Evolutionary conservation across 1,284 basidiomycete genomes (phyloP).

Genomic region (Trichosporon asahii): DNA sequence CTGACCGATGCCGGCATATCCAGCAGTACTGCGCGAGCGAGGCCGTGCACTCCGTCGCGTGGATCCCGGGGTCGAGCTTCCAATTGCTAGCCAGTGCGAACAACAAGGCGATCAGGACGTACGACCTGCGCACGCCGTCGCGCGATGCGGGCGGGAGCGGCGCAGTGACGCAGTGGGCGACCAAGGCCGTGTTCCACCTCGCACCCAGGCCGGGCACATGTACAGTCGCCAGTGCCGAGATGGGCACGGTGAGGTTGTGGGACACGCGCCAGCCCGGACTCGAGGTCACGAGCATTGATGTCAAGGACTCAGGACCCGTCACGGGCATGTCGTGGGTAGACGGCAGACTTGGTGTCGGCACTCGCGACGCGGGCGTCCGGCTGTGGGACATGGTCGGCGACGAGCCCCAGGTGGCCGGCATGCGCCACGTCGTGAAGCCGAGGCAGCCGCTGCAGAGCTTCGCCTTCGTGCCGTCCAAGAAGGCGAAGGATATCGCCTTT

Average conservation of each 20-base stretch:
- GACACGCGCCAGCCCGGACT: constrained; percentile 38
- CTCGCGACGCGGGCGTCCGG: constrained; percentile 43
- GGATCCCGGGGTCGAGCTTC: constrained; percentile 25
- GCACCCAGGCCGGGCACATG: constrained; percentile 25
- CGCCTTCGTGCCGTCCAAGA: constrained; percentile 30
- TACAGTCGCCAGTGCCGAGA: constrained; percentile 20
- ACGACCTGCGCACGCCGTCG: constrained; percentile 38
- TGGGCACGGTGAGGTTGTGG: constrained; percentile 44
- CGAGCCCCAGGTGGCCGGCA: constrained; percentile 34
- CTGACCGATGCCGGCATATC: constrained; percentile 32
- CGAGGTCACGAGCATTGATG: constrained; percentile 41
- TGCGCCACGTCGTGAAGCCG: constrained; percentile 42
- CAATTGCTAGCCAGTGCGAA: constrained; percentile 40
- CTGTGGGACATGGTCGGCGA: constrained; percentile 44
- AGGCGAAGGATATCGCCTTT: constrained; percentile 37
- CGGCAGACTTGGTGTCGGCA: constrained; percentile 41
- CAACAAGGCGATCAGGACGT: constrained; percentile 41
- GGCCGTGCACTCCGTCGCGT: constrained; percentile 41
- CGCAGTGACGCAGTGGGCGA: constrained; percentile 32
- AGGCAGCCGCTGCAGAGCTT: constrained; percentile 43
- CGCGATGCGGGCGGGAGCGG: constrained; percentile 16
- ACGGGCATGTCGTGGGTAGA: constrained; percentile 37
- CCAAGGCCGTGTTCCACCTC: constrained; percentile 41
- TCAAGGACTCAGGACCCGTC: constrained; percentile 25
- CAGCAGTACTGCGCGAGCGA: constrained; percentile 49